A percentile compares a stretch with the other conserved stretches of the same genome.
Evolutionary conservation across 768 basidiomycete species (phyloP).

Genomic region (Hericium rajendrae): DNA sequence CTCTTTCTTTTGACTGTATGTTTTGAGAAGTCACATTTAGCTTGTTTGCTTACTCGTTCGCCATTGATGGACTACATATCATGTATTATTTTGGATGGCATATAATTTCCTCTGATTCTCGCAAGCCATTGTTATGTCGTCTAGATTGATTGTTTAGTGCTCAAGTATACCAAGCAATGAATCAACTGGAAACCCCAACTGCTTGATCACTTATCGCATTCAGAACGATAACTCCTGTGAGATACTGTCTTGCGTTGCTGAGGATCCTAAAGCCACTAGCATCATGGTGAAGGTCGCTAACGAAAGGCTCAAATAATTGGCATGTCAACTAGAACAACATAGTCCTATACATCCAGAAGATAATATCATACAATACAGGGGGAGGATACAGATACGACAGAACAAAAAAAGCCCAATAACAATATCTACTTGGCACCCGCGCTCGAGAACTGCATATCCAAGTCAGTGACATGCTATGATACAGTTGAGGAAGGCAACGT

Average conservation of each 20-base stretch:
- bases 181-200: no score
- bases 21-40: neutral
- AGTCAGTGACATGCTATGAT: conserved; percentile 2
- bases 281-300: neutral
- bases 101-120: neutral
- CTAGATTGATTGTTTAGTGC: no score
- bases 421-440: conserved; percentile 52
- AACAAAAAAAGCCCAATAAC: conserved; percentile 6
- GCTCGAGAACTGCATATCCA: conserved; percentile 50
- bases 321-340: neutral
- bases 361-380: conserved; percentile 16
- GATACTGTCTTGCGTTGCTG: no score
- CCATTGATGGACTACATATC: neutral
- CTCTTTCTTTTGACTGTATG: neutral
- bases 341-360: neutral
- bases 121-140: no score
- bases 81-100: neutral
- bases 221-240: no score
- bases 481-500: conserved; percentile 11
- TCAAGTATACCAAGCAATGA: no score
- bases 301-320: neutral
- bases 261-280: neutral
- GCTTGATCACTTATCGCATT: no score
- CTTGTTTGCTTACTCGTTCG: neutral
- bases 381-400: conserved; percentile 19